Evolutionary conservation across 345 rosid species (phyloP), one percentile per base, ranked within the genome.

Genomic region (Populus tremula): DNA sequence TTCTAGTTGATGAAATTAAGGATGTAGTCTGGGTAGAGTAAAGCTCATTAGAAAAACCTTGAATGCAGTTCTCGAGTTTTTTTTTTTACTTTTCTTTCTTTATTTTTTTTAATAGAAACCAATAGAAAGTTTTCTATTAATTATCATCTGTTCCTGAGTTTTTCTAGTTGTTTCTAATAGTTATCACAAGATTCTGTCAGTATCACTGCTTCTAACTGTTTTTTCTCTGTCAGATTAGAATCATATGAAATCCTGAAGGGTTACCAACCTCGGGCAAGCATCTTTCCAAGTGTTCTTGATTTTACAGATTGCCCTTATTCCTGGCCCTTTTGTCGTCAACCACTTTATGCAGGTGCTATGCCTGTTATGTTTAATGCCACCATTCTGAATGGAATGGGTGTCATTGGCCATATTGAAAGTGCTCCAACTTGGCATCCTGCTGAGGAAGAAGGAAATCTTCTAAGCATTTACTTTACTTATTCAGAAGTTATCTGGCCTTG

Each of bases 261-360:
- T 88, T 95, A 95, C 82, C 87, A 87, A 69, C 97, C 96, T 71
- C 96, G 90, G 79, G 97, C 97, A 75, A 92, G 98, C 92, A 92
- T 93, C 84, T 95, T 95, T 90, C 99, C 99, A 10, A 79, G 90
- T 72, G 56, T 87, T 78, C 98, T 95, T 78, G 98, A 93, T 86
- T 90, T 87, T 83, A 86, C 84, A 18, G 93, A 93, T 85, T 95
- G 97, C 82, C 99, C 99, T 77, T 95, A 95, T 86, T 86, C 96
- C 59, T 95, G 99, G 99, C 99, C 99, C 75, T 95, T 95, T 81
- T 93, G 99, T 77, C 93, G 90, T 72, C 99, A 95, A 82, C 93
- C 99, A 69, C 92, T 95, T 33, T 95, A 95, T 87, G 92, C 98
- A 0, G 97, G 99, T 71, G 92, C 98, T 67, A 92, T 95, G 99